Evolutionary conservation across 1,139 yeast species (phyloP).

Genomic region (Candida labiduridarum): DNA sequence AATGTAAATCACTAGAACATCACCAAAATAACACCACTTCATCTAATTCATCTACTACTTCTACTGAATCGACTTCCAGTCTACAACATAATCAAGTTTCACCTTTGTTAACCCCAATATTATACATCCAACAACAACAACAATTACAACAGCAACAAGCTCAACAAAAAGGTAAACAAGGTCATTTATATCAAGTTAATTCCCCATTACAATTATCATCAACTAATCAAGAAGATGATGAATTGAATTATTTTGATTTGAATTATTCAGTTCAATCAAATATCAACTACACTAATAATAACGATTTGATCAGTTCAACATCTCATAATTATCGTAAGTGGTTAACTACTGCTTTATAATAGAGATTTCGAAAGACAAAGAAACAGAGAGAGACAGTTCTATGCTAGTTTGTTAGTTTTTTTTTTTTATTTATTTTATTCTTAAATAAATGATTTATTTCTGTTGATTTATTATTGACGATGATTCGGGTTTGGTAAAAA

Average conservation of each 20-base stretch:
- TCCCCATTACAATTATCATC: constrained; percentile 4
- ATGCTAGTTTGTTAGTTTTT: background rate
- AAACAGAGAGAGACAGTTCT: background rate
- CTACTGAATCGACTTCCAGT: constrained; percentile 3
- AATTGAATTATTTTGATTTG: constrained; percentile 37
- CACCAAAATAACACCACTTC: constrained; percentile 2
- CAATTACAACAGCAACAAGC: constrained; percentile 8
- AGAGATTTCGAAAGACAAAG: background rate
- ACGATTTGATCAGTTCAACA: constrained; percentile 28
- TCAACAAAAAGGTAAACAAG: background rate
- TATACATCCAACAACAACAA: constrained; percentile 29
- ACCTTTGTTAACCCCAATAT: constrained; percentile 40
- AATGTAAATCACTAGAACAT: constrained; percentile 47
- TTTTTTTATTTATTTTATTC: background rate
- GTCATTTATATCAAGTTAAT: background rate
- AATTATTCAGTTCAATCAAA: constrained; percentile 33
- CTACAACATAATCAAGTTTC: constrained; percentile 22
- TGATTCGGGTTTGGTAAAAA: no score
- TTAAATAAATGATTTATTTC: no score
- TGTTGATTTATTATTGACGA: no score
- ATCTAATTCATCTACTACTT: constrained; percentile 3
- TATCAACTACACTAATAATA: constrained; percentile 19
- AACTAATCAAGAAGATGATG: constrained; percentile 15
- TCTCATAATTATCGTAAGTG: constrained; percentile 48
- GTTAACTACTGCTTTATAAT: constrained; percentile 21